Conservation (phyloP, 169 alveolate species). For the Perkinsus olseni region DNA sequence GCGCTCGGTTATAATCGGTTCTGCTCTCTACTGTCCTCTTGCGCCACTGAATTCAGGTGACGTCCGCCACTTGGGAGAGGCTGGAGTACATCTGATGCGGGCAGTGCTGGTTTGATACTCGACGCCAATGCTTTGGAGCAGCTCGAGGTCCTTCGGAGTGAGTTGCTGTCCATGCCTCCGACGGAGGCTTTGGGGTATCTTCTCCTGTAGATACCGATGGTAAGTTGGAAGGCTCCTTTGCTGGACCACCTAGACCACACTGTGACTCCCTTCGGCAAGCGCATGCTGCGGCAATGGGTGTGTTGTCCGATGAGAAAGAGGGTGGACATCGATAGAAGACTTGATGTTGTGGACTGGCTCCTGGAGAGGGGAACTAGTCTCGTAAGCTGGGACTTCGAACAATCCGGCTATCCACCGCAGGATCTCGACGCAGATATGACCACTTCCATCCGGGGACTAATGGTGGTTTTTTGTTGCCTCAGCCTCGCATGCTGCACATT, state of each 20-base stretch:
- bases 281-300: slow-evolving; percentile 90
- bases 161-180: slow-evolving; percentile 6
- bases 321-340: slow-evolving; percentile 72
- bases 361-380: slow-evolving; percentile 32
- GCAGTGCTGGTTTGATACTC: slow-evolving; percentile 32
- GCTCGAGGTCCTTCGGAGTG: slow-evolving; percentile 56
- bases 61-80: neutral
- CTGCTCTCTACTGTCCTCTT: no score
- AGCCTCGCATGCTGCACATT: no score
- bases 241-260: slow-evolving; percentile 81
- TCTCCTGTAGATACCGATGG: slow-evolving; percentile 44
- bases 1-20: no score
- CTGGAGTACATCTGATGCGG: neutral
- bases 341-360: slow-evolving; percentile 80
- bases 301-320: slow-evolving; percentile 77
- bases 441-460: no score
- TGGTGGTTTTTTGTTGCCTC: no score
- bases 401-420: no score
- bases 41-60: slow-evolving; percentile 25
- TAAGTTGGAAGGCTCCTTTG: slow-evolving; percentile 50
- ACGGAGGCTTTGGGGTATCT: neutral
- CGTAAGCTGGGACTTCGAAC: neutral
- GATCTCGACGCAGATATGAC: no score
- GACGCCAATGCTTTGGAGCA: slow-evolving; percentile 65
- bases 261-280: slow-evolving; percentile 83